A percentile compares a stretch with the other conserved stretches of the same genome.
These are phyloP conservation scores for Diaporthe nobilis DNA, from an alignment of 2,329 filamentous ascomycete genomes.

Conservation along the genomic window DNA sequence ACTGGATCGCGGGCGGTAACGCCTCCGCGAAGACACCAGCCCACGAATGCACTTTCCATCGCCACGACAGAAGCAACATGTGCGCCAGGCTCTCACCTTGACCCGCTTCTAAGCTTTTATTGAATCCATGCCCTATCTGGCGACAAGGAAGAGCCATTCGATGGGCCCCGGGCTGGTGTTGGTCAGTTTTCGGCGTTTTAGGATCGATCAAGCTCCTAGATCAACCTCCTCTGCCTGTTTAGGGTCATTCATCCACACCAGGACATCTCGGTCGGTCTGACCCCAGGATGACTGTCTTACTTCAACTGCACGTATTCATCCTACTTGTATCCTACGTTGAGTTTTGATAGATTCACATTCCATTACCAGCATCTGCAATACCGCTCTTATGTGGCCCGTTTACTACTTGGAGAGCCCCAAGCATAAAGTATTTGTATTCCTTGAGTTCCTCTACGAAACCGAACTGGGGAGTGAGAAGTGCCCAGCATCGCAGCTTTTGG, in stretches of 20 bases:
- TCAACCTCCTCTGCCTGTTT: not conserved
- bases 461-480: too few relatives aligned
- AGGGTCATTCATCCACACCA: not conserved
- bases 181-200: not conserved
- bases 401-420: not conserved
- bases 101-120: not conserved
- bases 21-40: conserved; percentile 23
- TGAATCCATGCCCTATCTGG: not conserved
- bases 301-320: not conserved
- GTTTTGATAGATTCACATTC: not conserved
- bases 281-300: not conserved
- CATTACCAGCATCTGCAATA: not conserved
- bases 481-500: too few relatives aligned
- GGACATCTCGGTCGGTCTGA: not conserved
- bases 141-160: too few relatives aligned
- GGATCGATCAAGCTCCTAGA: not conserved
- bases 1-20: conserved; percentile 37
- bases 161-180: not conserved
- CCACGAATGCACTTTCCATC: conserved; percentile 33
- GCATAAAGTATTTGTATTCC: too few relatives aligned
- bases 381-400: not conserved
- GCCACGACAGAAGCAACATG: conserved; percentile 32
- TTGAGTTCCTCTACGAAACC: too few relatives aligned
- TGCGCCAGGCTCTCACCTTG: conserved; percentile 26
- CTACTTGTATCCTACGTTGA: not conserved